Evolutionary conservation across 2,329 filamentous ascomycete species (phyloP).

Genomic region (Talaromyces verruculosus): DNA sequence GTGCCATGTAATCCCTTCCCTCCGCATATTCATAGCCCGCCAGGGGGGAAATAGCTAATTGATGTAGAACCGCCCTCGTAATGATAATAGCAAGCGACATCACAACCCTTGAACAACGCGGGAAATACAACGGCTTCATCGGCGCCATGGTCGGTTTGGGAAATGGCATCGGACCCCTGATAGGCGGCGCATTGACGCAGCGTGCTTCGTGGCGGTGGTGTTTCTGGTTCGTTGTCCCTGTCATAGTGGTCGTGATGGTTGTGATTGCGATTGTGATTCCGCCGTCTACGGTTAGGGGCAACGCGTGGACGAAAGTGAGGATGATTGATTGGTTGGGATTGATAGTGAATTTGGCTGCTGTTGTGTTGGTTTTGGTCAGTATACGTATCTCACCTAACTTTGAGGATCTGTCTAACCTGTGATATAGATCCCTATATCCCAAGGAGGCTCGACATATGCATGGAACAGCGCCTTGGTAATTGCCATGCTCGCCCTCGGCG

Average conservation of each 20-base stretch:
- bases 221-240: slow-evolving; percentile 15
- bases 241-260: slow-evolving; percentile 9
- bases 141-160: slow-evolving; percentile 33
- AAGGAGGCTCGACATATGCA: slow-evolving; percentile 17
- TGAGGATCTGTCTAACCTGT: not conserved
- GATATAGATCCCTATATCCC: slow-evolving; percentile 8
- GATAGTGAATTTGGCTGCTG: slow-evolving; percentile 13
- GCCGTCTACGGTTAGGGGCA: slow-evolving; percentile 4
- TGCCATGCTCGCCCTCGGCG: slow-evolving; percentile 10
- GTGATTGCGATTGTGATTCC: slow-evolving; percentile 17
- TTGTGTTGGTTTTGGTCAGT: slow-evolving; percentile 15
- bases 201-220: slow-evolving; percentile 33
- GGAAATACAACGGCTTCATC: slow-evolving; percentile 43
- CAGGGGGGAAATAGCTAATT: not conserved
- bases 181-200: slow-evolving; percentile 35
- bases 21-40: not conserved
- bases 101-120: slow-evolving; percentile 54
- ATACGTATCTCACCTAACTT: not conserved
- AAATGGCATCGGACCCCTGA: slow-evolving; percentile 43
- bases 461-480: slow-evolving; percentile 16
- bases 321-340: slow-evolving; percentile 20
- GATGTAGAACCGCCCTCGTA: slow-evolving; percentile 43
- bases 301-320: slow-evolving; percentile 12
- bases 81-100: slow-evolving; percentile 59
- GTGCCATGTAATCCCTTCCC: slow-evolving; percentile 46